Base-by-base conservation (phyloP, 2,329 filamentous ascomycete genomes). In the Davidsoniella eucalypti region DNA sequence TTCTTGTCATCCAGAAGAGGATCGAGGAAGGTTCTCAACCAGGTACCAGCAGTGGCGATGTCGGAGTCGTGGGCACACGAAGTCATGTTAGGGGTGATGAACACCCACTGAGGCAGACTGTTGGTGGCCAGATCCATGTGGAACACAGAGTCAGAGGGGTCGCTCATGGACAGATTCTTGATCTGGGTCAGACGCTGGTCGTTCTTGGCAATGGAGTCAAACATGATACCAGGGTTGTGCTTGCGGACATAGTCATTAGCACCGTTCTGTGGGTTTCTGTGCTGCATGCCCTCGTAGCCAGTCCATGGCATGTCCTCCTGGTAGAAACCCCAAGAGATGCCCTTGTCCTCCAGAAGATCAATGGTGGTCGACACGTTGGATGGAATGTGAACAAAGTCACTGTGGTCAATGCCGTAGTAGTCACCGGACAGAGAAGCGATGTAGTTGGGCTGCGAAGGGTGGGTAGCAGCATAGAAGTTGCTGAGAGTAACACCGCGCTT, bases 231-330 rank as follows among this genome's bases (percentile, higher is more conserved):
- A 44, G 75, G 68, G 63, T 88, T 87, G 67, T 92, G 85, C 67
- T 92, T 90, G 60, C 86, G 79, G 6, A 90, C 84, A 61, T 92
- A 92, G 65, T 82, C 77, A 58, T 87, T 84, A 45, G 73, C 71
- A 26, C 75, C 73, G 2, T 73, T 84, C 56, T 75, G 54, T 55
- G 77, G 76, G 63, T 87, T 86, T 51, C 76, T 69, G 61, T 69
- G 85, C 0, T 65, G 67, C 36, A 63, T 62, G 21, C 83, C 84
- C 61, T 84, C 72, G 64, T 77, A 90, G 10, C 85, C 85, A 2
- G 76, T 70, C 64, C 78, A 87, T 2, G 85, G 85, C 70, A 82
- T 72, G 58, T 85, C 80, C 61, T 92, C 84, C 62, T 87, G 76
- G 65, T 90, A 92, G 55, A 80, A 69, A 47, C 68, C 80, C 81